Percentiles rank a stretch among this genome's conserved stretches.
These are phyloP conservation scores for Chenopodium suecicum DNA, from an alignment of 148 eudicot species.

Conservation along the genomic window DNA sequence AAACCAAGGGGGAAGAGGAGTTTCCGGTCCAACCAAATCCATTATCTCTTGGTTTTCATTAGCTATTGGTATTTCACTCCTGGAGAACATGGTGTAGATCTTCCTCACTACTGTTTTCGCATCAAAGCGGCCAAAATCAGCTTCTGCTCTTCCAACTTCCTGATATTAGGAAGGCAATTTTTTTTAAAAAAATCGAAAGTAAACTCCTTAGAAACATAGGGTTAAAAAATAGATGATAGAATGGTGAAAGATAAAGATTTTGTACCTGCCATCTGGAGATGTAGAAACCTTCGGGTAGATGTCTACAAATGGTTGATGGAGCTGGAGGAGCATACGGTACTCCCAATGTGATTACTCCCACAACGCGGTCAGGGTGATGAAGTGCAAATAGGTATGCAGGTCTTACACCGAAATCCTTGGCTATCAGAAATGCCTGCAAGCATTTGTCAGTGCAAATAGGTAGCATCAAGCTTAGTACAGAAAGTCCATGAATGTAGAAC, in stretches of 20 bases:
- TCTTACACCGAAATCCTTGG: constrained; percentile 51
- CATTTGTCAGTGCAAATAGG: not conserved
- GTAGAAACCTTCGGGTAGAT: constrained; percentile 62
- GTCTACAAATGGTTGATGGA: constrained; percentile 12
- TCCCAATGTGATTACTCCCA: constrained; percentile 45
- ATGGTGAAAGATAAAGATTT: not conserved
- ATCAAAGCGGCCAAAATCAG: constrained; percentile 62
- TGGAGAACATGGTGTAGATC: constrained; percentile 58
- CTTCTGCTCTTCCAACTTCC: constrained; percentile 72
- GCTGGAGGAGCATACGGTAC: constrained; percentile 44
- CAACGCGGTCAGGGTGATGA: constrained; percentile 40
- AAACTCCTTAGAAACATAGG: not conserved
- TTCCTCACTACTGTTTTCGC: constrained; percentile 56
- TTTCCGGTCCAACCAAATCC: constrained; percentile 54
- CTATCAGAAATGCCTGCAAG: constrained; percentile 42
- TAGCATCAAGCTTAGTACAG: not conserved
- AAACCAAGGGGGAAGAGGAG: constrained; percentile 65
- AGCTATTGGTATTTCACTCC: constrained; percentile 56
- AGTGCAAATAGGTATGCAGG: constrained; percentile 36
- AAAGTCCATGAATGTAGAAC: no score
- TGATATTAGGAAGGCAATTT: not conserved
- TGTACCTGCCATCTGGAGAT: constrained; percentile 53
- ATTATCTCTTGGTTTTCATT: constrained; percentile 56
- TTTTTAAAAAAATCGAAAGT: not conserved
- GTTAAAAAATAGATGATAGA: not conserved